phyloP scores from a whole-genome alignment of 768 basidiomycete genomes.

The Pisolithus sp. region DNA sequence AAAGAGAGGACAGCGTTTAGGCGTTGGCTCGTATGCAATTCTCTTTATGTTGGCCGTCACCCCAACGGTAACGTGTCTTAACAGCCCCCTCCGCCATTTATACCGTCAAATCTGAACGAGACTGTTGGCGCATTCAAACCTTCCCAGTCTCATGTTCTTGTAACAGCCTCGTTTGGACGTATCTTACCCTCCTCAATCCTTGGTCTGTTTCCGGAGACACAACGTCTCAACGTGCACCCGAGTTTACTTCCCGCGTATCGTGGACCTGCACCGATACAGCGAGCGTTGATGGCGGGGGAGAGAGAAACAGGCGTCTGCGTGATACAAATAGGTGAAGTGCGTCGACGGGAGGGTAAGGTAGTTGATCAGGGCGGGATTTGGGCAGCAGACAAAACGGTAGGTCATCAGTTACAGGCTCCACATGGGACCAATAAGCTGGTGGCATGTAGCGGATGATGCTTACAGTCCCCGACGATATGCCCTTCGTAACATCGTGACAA shows the following conservation, averaged over 20 bases:
- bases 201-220: conserved; percentile 47
- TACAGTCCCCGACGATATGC: no score
- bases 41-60: background rate
- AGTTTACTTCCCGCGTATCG: conserved; percentile 81
- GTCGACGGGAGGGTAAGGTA: conserved; percentile 41
- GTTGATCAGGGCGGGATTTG: conserved; percentile 78
- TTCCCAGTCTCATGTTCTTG: conserved; percentile 48
- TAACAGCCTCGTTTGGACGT: conserved; percentile 90
- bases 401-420: conserved; percentile 4
- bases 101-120: background rate
- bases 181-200: conserved; percentile 66
- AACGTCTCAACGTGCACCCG: conserved; percentile 83
- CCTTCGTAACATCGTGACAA: no score
- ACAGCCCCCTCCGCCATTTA: conserved; percentile 39
- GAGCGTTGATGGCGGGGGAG: conserved; percentile 63
- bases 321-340: conserved; percentile 61
- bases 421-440: background rate
- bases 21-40: conserved; percentile 49
- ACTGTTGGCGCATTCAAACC: conserved; percentile 1
- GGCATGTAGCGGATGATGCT: background rate
- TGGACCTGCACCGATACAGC: conserved; percentile 90
- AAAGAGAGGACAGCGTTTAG: conserved; percentile 52
- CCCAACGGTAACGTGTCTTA: conserved; percentile 12
- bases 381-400: conserved; percentile 49
- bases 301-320: conserved; percentile 74